A percentile compares a stretch with the other conserved stretches of the same genome.
These are phyloP conservation scores for Fusarium foetens DNA, from an alignment of 2,329 filamentous ascomycete species.

Conservation along the genomic window DNA sequence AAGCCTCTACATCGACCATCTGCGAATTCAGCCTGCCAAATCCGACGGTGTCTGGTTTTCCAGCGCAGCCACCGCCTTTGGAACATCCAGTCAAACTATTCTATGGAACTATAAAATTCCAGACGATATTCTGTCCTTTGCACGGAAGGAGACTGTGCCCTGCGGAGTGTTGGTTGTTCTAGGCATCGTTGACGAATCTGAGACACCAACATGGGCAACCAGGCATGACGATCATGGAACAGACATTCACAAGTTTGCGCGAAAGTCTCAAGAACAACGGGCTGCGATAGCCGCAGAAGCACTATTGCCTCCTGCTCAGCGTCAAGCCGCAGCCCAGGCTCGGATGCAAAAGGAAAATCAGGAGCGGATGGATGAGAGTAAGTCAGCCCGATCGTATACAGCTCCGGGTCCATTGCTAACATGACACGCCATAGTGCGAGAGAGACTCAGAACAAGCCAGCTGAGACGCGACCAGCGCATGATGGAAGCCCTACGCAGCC, in stretches of 20 bases:
- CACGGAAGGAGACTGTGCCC: conserved; percentile 63
- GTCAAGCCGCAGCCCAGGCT: conserved; percentile 53
- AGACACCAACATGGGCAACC: conserved; percentile 66
- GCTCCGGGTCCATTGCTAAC: background rate
- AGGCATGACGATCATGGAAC: conserved; percentile 51
- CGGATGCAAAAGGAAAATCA: conserved; percentile 55
- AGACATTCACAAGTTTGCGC: conserved; percentile 47
- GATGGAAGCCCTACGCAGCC: conserved; percentile 63
- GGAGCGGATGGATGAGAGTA: conserved; percentile 59
- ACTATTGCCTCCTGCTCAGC: conserved; percentile 55
- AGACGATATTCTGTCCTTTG: conserved; percentile 60
- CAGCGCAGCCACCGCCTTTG: conserved; percentile 64
- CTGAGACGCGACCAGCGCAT: conserved; percentile 58
- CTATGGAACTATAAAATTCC: conserved; percentile 71
- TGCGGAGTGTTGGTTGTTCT: conserved; percentile 69
- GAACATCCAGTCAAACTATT: conserved; percentile 63
- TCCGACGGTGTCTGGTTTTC: conserved; percentile 66
- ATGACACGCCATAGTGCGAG: conserved; percentile 51
- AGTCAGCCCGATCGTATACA: conserved; percentile 30
- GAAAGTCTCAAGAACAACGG: conserved; percentile 53
- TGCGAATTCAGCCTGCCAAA: conserved; percentile 50
- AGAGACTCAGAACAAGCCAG: conserved; percentile 51
- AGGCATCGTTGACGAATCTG: conserved; percentile 58
- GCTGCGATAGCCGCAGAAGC: conserved; percentile 57
- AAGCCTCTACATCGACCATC: conserved; percentile 59